Evolutionary conservation across 768 basidiomycete species (phyloP), one percentile per base, ranked within the genome.

Genomic region (Kwoniella sp.): DNA sequence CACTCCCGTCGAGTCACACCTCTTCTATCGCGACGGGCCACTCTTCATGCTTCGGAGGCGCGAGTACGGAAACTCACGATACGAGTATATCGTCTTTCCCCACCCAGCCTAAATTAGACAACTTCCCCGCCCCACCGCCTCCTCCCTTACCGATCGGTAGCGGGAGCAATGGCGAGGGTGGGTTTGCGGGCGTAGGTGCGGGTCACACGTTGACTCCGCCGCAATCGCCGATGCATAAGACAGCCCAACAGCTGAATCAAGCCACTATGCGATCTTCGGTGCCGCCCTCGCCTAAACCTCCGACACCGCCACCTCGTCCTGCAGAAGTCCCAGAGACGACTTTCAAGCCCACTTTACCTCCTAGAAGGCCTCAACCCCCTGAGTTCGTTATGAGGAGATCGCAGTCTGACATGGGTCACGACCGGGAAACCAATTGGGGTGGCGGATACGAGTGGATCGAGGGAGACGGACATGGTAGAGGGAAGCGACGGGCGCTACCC

Each of bases 181-280:
- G 64, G 29, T 69, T 70, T n/a, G 75, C 75, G 0, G 75, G 75
- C 20, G 61, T 76, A 23, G 75, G 75, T 15, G 72, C 75, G 26
- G 75, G 75, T 20, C 75, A 76, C 67, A 68, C 69, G 2, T 50
- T 76, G 22, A 72, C 75, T n/a, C 75, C 75, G 13, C 71, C 73
- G 12, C 58, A 65, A 28, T 65, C 68, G n/a, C 74, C 74, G 9
- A 31, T 71, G 22, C 74, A 75, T 54, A 55, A 58, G 22, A 52
- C 65, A 2, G 68, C 64, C 12, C 55, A 61, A 17, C 48, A 54
- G 30, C 31, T 57, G 7, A 63, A 70, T 17, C 59, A 63, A 48
- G 28, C 63, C 22, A 53, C 70, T 7, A 20, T 56, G 17, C 52
- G 68, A 11, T 68, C 72, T 5, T 48, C 68, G 54, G 63, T 65